phyloP scores from a whole-genome alignment of 345 rosid species.

The Garcia nutans region DNA sequence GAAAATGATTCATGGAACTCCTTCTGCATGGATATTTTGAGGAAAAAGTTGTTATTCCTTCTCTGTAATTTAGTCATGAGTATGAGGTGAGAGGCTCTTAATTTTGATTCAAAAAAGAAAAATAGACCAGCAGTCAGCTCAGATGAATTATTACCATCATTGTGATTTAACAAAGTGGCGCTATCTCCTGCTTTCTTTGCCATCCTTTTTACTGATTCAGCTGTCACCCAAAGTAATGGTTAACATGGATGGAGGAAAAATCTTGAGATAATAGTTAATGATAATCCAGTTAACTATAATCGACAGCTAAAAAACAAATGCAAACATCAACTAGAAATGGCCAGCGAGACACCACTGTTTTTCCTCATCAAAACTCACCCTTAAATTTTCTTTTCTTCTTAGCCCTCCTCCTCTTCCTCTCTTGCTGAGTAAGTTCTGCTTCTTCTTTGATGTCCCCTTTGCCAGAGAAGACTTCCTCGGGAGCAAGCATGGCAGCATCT shows the following conservation, averaged over 20 bases:
- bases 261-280: neutral
- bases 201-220: constrained; percentile 52
- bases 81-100: neutral
- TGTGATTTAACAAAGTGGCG: constrained; percentile 16
- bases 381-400: constrained; percentile 85
- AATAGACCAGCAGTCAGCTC: constrained; percentile 7
- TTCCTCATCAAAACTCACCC: constrained; percentile 44
- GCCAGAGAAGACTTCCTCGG: constrained; percentile 84
- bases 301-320: neutral
- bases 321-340: neutral
- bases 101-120: neutral
- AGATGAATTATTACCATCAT: constrained; percentile 38
- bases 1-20: neutral
- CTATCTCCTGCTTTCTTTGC: constrained; percentile 45
- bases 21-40: neutral
- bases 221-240: constrained; percentile 35
- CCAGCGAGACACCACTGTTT: neutral
- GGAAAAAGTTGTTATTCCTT: constrained; percentile 21
- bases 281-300: neutral
- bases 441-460: constrained; percentile 87
- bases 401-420: constrained; percentile 96
- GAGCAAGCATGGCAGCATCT: constrained; percentile 98
- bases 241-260: constrained; percentile 8
- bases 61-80: constrained; percentile 35
- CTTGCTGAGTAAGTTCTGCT: constrained; percentile 72